These are phyloP conservation scores for Aegilops bicornis DNA, from an alignment of 176 grass and related monocot genomes.

Conservation along the genomic window DNA sequence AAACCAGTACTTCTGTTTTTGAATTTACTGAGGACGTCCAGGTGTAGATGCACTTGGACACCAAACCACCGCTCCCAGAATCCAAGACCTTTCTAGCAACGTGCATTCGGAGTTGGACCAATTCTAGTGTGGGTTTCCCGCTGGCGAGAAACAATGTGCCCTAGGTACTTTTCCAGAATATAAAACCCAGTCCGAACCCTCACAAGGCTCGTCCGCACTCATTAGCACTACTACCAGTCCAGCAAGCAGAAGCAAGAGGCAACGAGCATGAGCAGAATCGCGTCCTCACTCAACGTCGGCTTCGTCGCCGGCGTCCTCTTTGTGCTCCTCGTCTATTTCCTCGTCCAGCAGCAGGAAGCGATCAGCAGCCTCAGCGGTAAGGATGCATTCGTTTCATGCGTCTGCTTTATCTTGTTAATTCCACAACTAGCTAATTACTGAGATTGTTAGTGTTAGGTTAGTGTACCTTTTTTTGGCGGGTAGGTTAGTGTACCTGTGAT, in stretches of 20 bases:
- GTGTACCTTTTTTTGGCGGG: too few relatives aligned
- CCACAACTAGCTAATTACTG: too few relatives aligned
- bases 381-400: background rate
- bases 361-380: background rate
- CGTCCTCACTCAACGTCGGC: background rate
- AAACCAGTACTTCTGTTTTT: too few relatives aligned
- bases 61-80: too few relatives aligned
- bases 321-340: background rate
- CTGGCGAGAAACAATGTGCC: too few relatives aligned
- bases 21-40: too few relatives aligned
- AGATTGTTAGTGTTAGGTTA: too few relatives aligned
- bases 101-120: too few relatives aligned
- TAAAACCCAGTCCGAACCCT: background rate
- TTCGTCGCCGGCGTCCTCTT: background rate
- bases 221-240: background rate
- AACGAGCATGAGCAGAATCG: background rate
- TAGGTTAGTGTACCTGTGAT: too few relatives aligned
- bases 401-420: background rate
- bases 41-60: too few relatives aligned
- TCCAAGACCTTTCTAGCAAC: too few relatives aligned
- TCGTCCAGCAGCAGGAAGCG: background rate
- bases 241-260: background rate
- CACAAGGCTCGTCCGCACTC: background rate
- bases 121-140: too few relatives aligned
- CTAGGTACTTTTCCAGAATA: background rate